Evolutionary conservation across 108 stramenopile species (phyloP).

Genomic region (Stephanodiscus triporus): DNA sequence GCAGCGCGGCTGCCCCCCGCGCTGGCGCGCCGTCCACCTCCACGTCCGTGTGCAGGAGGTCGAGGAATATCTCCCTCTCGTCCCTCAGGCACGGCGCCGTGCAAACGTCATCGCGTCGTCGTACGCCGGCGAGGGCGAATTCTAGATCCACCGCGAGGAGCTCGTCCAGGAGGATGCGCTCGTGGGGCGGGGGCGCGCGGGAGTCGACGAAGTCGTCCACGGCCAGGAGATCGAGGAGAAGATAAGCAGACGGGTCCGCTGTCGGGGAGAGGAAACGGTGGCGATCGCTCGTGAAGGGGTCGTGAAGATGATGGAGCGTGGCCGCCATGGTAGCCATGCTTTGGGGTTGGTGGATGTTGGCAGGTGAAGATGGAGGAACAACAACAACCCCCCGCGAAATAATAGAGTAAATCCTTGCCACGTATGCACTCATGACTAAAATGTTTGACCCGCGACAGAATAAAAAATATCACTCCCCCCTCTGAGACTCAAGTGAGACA

Average conservation of each 20-base stretch:
- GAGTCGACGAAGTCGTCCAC: slow-evolving; percentile 35
- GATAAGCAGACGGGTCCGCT: neutral
- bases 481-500: neutral
- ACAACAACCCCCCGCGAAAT: neutral
- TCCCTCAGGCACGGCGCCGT: slow-evolving; percentile 31
- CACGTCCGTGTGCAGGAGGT: slow-evolving; percentile 35
- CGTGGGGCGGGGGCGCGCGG: neutral
- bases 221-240: slow-evolving; percentile 35
- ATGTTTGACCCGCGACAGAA: neutral
- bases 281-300: slow-evolving; percentile 2
- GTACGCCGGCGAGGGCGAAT: slow-evolving; percentile 16
- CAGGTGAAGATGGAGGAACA: neutral
- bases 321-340: neutral
- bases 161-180: slow-evolving; percentile 25
- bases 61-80: slow-evolving; percentile 25
- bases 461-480: neutral
- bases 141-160: slow-evolving; percentile 30
- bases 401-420: too few species aligned
- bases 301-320: neutral
- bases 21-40: slow-evolving; percentile 12
- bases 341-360: neutral
- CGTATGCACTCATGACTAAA: neutral
- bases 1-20: slow-evolving; percentile 10
- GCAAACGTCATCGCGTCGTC: slow-evolving; percentile 5
- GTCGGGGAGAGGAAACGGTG: neutral